Percentiles rank a stretch among this genome's conserved stretches.
Conservation (phyloP, 2,329 filamentous ascomycete genomes). For the Madurella fahalii region DNA sequence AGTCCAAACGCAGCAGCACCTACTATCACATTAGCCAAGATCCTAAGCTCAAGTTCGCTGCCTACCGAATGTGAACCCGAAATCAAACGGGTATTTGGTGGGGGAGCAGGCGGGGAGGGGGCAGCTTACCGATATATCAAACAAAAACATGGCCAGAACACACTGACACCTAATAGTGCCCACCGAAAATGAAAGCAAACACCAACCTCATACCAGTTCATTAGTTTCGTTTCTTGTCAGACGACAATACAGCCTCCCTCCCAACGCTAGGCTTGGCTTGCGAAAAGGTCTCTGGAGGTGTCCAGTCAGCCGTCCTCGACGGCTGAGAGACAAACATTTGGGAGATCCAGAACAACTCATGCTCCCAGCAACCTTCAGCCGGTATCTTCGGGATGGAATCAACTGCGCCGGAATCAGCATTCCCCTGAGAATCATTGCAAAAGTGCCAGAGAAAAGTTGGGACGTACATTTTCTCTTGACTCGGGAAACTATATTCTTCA, state of each 20-base stretch:
- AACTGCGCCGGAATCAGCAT: constrained; percentile 8
- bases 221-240: not conserved
- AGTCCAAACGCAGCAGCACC: no score
- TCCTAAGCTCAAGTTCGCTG: no score
- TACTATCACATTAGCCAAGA: no score
- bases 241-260: not conserved
- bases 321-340: constrained; percentile 20
- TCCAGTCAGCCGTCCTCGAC: constrained; percentile 10
- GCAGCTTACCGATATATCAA: not conserved
- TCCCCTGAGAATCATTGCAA: not conserved
- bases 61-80: no score
- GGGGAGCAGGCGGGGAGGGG: no score
- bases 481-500: constrained; percentile 9
- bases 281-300: constrained; percentile 17
- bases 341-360: constrained; percentile 24
- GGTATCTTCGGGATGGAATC: constrained; percentile 18
- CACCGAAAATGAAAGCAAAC: not conserved
- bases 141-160: not conserved
- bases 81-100: no score
- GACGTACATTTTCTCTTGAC: constrained; percentile 10
- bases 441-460: not conserved
- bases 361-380: constrained; percentile 24
- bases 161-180: not conserved
- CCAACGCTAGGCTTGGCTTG: constrained; percentile 19
- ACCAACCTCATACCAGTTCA: not conserved